Evolutionary conservation across 352 stramenopile genomes (phyloP).

Genomic region (Phytophthora vignae): DNA sequence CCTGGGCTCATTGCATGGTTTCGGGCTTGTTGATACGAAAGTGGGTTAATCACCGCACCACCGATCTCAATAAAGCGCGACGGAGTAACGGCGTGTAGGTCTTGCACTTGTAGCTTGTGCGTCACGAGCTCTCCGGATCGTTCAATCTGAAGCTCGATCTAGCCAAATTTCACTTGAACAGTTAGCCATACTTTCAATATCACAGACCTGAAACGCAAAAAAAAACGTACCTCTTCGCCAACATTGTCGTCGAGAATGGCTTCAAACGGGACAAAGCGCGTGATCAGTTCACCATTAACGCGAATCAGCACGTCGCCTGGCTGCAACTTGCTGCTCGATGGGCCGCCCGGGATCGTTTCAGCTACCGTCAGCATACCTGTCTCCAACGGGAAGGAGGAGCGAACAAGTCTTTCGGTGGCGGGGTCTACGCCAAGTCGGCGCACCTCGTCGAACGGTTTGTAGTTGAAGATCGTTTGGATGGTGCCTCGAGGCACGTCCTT

Average conservation of each 20-base stretch:
- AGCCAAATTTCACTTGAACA: neutral
- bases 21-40: slow-evolving; percentile 92
- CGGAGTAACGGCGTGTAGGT: slow-evolving; percentile 88
- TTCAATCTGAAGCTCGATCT: slow-evolving; percentile 86
- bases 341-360: slow-evolving; percentile 84
- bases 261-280: slow-evolving; percentile 90
- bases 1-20: slow-evolving; percentile 81
- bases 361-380: slow-evolving; percentile 93
- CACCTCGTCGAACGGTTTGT: slow-evolving; percentile 93
- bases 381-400: slow-evolving; percentile 80
- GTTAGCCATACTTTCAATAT: neutral
- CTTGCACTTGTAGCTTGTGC: slow-evolving; percentile 74
- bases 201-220: neutral
- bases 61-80: slow-evolving; percentile 89
- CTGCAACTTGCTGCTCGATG: slow-evolving; percentile 82
- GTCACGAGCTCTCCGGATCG: slow-evolving; percentile 77
- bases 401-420: slow-evolving; percentile 81
- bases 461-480: slow-evolving; percentile 91
- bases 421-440: slow-evolving; percentile 79
- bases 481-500: slow-evolving; percentile 84
- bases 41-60: slow-evolving; percentile 87
- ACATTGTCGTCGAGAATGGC: slow-evolving; percentile 84
- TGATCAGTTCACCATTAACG: slow-evolving; percentile 84
- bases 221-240: slow-evolving; percentile 54
- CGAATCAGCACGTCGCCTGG: slow-evolving; percentile 91